A percentile compares a stretch with the other conserved stretches of the same genome.
Conservation (phyloP, 2,329 filamentous ascomycete genomes). For the Trichoderma lentiforme region DNA sequence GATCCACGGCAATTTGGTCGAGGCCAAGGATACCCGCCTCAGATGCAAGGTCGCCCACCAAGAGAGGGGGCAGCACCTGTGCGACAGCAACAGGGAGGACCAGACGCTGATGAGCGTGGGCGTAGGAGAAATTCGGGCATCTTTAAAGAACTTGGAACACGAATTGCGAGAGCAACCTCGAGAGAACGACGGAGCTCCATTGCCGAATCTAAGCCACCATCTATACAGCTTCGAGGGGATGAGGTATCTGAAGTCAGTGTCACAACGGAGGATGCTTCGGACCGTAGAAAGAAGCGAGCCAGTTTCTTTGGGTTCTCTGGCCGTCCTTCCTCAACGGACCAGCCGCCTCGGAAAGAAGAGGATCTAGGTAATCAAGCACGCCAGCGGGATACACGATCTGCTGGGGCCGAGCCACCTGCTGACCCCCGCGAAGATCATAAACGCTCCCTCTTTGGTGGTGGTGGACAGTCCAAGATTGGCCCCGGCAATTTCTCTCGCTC, state of each 20-base stretch:
- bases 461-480: constrained; percentile 21
- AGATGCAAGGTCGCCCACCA: constrained; percentile 7
- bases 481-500: constrained; percentile 24
- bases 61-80: constrained; percentile 34
- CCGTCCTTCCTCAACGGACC: constrained; percentile 26
- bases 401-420: constrained; percentile 11
- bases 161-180: constrained; percentile 36
- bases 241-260: constrained; percentile 42
- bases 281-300: constrained; percentile 38
- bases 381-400: constrained; percentile 21
- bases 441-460: constrained; percentile 37
- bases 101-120: constrained; percentile 35
- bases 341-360: constrained; percentile 7
- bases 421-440: constrained; percentile 35
- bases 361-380: background rate
- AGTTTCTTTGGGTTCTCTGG: constrained; percentile 37
- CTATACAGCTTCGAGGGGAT: constrained; percentile 32
- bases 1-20: constrained; percentile 13
- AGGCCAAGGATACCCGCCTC: constrained; percentile 21
- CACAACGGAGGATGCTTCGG: constrained; percentile 36
- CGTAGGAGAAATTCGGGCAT: constrained; percentile 41
- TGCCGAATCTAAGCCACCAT: constrained; percentile 22
- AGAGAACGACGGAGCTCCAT: constrained; percentile 32
- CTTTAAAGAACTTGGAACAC: constrained; percentile 51
- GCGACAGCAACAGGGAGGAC: background rate